Evolutionary conservation across 805 yeast genomes (phyloP), one percentile per base, ranked within the genome.

Genomic region (Candida morakotiae): DNA sequence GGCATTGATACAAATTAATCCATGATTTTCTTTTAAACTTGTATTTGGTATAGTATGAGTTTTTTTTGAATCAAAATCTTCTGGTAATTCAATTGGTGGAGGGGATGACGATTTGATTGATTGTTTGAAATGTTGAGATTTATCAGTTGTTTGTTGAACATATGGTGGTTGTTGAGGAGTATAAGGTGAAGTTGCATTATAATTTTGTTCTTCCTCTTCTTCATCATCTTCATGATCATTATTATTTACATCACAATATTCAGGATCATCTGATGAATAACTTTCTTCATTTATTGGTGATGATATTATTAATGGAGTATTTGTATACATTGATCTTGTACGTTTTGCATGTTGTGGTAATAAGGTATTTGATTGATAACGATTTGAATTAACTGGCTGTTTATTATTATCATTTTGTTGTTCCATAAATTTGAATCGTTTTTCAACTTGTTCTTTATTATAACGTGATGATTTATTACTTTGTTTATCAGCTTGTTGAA

Each of bases 231-330:
- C 55, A 7, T 49, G 55, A 13, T 25, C n/a, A 14, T 20, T 20
- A 35, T 38, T 20, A 28, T 39, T 29, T 13, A 13, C 37, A 14
- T 40, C 49, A n/a, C 43, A 41, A 38, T 64, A 65, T 34, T 65
- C 70, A 6, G 68, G 57, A 39, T 66, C 71, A 40, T 65, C 71
- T 10, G 28, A 22, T 8, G 39, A 9, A 66, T 56, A 9, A 49
- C 49, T 55, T 39, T 64, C 72, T 43, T 67, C 73, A 30, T 62
- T 58, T 21, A 67, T 67, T 2, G 73, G 73, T 1, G 71, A 66
- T 5, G 72, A 67, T 13, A 60, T 51, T 28, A 56, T 55, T 34
- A 53, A 36, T 2, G 62, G 59, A 8, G 52, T 50, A 16, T 54
- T 56, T n/a, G 59, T 55, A 28, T 62, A 54, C 72, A 67, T 67